Evolutionary conservation across 179 eudicot genomes (phyloP).

Genomic region (Drosera spatulata): DNA sequence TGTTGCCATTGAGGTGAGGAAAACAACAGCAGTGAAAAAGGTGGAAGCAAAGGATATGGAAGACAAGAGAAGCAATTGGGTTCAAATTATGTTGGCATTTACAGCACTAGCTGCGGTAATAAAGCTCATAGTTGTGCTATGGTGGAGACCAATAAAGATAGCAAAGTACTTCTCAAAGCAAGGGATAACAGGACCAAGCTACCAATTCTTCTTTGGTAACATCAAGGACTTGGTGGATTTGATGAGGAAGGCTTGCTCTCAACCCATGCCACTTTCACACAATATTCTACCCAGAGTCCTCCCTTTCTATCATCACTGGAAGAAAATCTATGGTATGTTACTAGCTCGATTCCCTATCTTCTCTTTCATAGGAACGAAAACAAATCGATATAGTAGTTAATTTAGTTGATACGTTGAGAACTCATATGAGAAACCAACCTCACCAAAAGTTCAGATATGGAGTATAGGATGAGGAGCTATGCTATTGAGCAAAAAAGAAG

Average conservation of each 20-base stretch:
- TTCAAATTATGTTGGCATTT: neutral
- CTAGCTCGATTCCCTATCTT: neutral
- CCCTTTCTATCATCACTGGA: conserved; percentile 81
- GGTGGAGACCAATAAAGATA: conserved; percentile 57
- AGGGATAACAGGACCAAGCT: conserved; percentile 69
- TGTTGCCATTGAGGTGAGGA: too few relatives aligned
- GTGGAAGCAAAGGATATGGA: neutral
- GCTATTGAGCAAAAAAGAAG: too few relatives aligned
- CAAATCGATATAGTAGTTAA: too few relatives aligned
- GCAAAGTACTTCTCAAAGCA: conserved; percentile 45
- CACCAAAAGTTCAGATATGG: too few relatives aligned
- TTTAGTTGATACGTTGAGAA: too few relatives aligned
- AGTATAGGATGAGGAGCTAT: too few relatives aligned
- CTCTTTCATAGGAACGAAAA: too few relatives aligned
- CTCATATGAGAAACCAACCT: too few relatives aligned
- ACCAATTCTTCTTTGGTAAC: conserved; percentile 49
- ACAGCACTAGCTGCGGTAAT: conserved; percentile 3
- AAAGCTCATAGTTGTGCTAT: conserved; percentile 34
- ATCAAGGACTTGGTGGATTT: conserved; percentile 46
- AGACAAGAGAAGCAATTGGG: neutral
- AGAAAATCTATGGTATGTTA: conserved; percentile 39
- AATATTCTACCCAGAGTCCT: conserved; percentile 78
- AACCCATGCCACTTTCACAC: conserved; percentile 50
- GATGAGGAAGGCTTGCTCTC: conserved; percentile 61
- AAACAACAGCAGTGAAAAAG: neutral